Conservation (phyloP, 1,139 yeast species). For the Suhomyces chickasaworum region DNA sequence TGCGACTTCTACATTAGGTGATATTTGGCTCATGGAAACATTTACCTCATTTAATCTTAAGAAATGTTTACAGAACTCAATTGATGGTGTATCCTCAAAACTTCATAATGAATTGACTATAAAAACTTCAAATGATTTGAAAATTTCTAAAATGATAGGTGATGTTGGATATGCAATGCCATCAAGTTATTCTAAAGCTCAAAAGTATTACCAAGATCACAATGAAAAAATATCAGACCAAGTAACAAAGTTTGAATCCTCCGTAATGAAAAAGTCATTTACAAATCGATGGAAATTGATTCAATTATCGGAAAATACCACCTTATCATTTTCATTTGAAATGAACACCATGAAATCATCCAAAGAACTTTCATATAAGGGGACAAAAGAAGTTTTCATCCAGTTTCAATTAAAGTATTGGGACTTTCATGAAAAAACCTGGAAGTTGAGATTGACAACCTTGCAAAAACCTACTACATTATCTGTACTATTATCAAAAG, state of each 20-base stretch:
- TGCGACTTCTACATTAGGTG: constrained; percentile 34
- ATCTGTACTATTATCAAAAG: constrained; percentile 12
- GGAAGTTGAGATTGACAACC: constrained; percentile 36
- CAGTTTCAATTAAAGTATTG: constrained; percentile 39
- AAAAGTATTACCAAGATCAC: constrained; percentile 26
- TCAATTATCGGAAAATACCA: constrained; percentile 22
- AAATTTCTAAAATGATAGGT: constrained; percentile 31
- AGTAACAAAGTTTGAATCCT: constrained; percentile 35
- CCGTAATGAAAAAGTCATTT: constrained; percentile 30
- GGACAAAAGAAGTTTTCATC: constrained; percentile 27
- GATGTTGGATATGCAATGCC: constrained; percentile 37
- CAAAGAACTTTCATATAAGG: constrained; percentile 19
- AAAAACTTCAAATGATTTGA: constrained; percentile 34
- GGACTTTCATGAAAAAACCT: constrained; percentile 21
- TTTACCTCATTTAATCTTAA: constrained; percentile 28
- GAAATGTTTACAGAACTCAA: constrained; percentile 10
- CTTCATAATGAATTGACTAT: constrained; percentile 25
- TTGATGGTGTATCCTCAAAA: constrained; percentile 3
- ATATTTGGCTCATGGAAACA: constrained; percentile 28
- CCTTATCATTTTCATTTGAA: constrained; percentile 37
- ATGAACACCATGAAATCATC: constrained; percentile 32
- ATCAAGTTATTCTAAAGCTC: constrained; percentile 31
- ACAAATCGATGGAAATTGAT: constrained; percentile 43
- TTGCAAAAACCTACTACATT: constrained; percentile 35
- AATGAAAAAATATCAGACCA: constrained; percentile 39